Conservation (phyloP, 2,329 filamentous ascomycete genomes). For the Esteya vermicola region DNA sequence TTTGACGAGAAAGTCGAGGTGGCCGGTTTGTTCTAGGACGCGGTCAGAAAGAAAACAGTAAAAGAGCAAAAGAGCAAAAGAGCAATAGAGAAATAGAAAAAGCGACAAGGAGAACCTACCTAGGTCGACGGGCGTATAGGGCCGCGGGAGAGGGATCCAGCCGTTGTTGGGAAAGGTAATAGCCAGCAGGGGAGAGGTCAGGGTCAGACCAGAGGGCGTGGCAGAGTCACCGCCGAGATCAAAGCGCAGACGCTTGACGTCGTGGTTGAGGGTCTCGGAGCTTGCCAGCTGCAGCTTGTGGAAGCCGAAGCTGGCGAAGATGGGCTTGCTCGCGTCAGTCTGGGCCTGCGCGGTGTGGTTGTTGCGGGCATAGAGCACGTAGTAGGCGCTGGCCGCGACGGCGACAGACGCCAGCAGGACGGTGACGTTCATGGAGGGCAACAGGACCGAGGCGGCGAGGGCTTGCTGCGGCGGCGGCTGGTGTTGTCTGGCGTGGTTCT, state of each 20-base stretch:
- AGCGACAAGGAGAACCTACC: slow-evolving; percentile 19
- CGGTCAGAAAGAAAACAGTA: not conserved
- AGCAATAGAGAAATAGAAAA: not conserved
- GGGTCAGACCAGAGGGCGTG: slow-evolving; percentile 30
- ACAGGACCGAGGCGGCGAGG: not conserved
- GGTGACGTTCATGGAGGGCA: slow-evolving; percentile 5
- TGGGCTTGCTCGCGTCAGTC: slow-evolving; percentile 5
- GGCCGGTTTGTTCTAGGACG: slow-evolving; percentile 44
- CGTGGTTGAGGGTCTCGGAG: slow-evolving; percentile 38
- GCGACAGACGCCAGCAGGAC: slow-evolving; percentile 5
- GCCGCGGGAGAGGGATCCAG: slow-evolving; percentile 45
- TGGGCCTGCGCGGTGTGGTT: slow-evolving; percentile 6
- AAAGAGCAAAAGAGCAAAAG: not conserved
- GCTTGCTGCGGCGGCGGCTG: too few relatives aligned
- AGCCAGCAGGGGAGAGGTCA: slow-evolving; percentile 45
- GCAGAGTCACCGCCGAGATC: slow-evolving; percentile 33
- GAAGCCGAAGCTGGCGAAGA: slow-evolving; percentile 19
- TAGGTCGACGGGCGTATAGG: slow-evolving; percentile 49
- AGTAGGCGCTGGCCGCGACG: slow-evolving; percentile 10
- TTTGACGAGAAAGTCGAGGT: slow-evolving; percentile 52
- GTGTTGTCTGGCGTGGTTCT: too few relatives aligned
- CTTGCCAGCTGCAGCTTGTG: slow-evolving; percentile 34
- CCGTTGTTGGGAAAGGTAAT: slow-evolving; percentile 41
- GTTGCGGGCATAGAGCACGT: slow-evolving; percentile 6
- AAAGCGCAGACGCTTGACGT: slow-evolving; percentile 44